Conservation (phyloP, 2,329 filamentous ascomycete genomes). For the Zymoseptoria tritici region DNA sequence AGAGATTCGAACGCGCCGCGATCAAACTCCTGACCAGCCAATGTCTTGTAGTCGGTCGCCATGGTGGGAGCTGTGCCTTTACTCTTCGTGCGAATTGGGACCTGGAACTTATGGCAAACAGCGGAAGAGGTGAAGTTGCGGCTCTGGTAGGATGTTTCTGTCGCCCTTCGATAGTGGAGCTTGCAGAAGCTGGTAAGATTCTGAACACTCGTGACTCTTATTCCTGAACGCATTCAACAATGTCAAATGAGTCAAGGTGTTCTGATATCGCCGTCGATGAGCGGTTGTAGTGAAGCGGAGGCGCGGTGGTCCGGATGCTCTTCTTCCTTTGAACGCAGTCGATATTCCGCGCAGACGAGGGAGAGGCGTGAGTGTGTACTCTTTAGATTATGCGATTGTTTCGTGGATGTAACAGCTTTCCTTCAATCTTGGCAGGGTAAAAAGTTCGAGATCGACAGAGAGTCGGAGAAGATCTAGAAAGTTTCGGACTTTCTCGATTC, state of each 20-base stretch:
- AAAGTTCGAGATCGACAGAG: neutral
- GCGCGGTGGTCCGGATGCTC: neutral
- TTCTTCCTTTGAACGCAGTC: neutral
- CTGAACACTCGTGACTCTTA: conserved; percentile 11
- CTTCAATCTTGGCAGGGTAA: neutral
- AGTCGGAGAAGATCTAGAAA: too few relatives aligned
- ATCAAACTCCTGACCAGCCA: conserved; percentile 86
- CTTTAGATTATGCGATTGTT: neutral
- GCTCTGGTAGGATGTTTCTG: neutral
- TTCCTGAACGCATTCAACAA: conserved; percentile 11
- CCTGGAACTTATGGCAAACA: conserved; percentile 17
- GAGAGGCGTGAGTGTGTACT: neutral
- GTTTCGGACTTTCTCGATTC: neutral
- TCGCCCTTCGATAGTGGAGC: neutral
- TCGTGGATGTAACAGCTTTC: neutral
- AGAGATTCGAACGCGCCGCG: conserved; percentile 73
- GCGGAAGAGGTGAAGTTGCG: conserved; percentile 13
- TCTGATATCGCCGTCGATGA: neutral
- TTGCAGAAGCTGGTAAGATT: conserved; percentile 1
- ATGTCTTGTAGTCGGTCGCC: conserved; percentile 61
- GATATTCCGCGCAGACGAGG: neutral
- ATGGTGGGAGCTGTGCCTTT: conserved; percentile 38
- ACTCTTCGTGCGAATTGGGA: conserved; percentile 28
- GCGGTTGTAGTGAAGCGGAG: neutral
- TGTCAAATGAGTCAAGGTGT: conserved; percentile 8